phyloP scores from a whole-genome alignment of 2,329 filamentous ascomycete species.

The Verticillium zaregamsianum region DNA sequence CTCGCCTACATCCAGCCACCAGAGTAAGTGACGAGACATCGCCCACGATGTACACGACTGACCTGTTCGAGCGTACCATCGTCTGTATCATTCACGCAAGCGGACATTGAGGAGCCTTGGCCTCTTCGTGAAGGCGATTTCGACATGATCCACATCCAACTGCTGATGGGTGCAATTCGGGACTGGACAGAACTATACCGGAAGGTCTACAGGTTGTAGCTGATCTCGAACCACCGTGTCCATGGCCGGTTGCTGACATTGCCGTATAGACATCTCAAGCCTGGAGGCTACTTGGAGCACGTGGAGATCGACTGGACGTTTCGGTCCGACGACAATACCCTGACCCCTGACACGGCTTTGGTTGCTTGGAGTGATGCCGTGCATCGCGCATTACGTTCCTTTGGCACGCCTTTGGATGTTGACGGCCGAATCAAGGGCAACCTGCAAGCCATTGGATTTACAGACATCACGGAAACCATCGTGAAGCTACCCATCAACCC shows the following conservation, averaged over 20 bases:
- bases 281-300: slow-evolving; percentile 78
- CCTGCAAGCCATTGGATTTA: slow-evolving; percentile 70
- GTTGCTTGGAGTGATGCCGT: slow-evolving; percentile 67
- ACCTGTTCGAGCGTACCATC: slow-evolving; percentile 58
- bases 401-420: slow-evolving; percentile 61
- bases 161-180: slow-evolving; percentile 72
- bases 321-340: slow-evolving; percentile 62
- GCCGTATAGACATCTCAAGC: slow-evolving; percentile 63
- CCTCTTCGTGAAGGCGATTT: slow-evolving; percentile 46
- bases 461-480: slow-evolving; percentile 68
- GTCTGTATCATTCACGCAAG: slow-evolving; percentile 64
- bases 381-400: slow-evolving; percentile 61
- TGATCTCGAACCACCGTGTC: not conserved
- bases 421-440: slow-evolving; percentile 49
- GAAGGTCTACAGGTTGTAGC: slow-evolving; percentile 33
- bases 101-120: slow-evolving; percentile 80
- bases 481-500: slow-evolving; percentile 70
- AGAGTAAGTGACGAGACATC: slow-evolving; percentile 21
- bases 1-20: slow-evolving; percentile 35
- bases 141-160: slow-evolving; percentile 80
- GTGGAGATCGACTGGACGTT: slow-evolving; percentile 84
- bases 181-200: slow-evolving; percentile 73
- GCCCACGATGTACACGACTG: slow-evolving; percentile 1
- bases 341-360: slow-evolving; percentile 54
- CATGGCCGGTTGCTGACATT: not conserved